Evolutionary conservation across 192 early-diverging fungal genomes (phyloP), one percentile per base, ranked within the genome.

Genomic region (Backusella circina): DNA sequence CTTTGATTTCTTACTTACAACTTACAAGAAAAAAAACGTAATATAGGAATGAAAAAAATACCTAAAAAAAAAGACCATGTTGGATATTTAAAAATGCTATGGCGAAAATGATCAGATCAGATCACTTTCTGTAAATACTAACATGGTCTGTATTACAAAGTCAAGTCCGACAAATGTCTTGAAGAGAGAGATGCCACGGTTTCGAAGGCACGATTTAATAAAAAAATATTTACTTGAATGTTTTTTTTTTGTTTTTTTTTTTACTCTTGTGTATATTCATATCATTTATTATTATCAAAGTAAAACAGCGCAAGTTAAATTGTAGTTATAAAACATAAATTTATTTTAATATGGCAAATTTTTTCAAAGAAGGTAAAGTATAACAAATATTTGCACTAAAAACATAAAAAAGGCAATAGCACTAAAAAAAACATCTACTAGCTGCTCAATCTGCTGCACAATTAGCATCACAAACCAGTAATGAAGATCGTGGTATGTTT

Each of bases 401-500:
- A 28, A 61, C 12, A 28, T 26, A 61, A 61, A 28, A n/a, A 26
- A 9, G 21, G 12, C 3, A 28, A 26, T 61, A 61, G 2, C 2
- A 28, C 26, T 28, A 61, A 23, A 13, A 21, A 21, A 0, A 10
- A 57, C 0, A 15, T 15, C 35, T 10, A 23, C 36, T 65, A 73
- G 54, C 36, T 7, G 18, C 57, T 65, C 72, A 73, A 37, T 38
- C 54, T 50, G 47, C 47, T 38, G 26, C 54, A 36, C 35, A 61
- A 18, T 35, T 65, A 15, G 72, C 35, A 16, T 50, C 54, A 26
- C 35, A 35, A 15, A 30, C 70, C 31, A 47, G 70, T 72, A 65
- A 75, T 38, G 70, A 64, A 68, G 76, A 78, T n/a, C 36, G 68
- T 26, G 67, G 47, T 7, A n/a, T 70, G 4, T 79, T 74, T 30